Conservation (phyloP, 305 asterid genomes). For the Fraxinus sp. region DNA sequence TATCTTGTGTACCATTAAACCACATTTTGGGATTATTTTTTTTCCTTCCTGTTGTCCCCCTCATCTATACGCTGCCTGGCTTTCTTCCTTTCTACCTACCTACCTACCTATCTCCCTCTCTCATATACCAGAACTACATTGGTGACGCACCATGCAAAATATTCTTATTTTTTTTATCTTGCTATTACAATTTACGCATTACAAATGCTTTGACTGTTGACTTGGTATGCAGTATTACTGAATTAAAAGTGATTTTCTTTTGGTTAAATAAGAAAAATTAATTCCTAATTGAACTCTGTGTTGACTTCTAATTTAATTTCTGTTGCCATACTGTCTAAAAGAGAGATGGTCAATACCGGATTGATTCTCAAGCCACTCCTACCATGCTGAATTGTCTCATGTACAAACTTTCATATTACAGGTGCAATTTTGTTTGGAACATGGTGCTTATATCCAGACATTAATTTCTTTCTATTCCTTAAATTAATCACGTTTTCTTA, state of each 20-base stretch:
- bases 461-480: conserved; percentile 3
- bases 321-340: conserved; percentile 37
- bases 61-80: neutral
- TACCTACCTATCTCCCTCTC: neutral
- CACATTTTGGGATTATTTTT: neutral
- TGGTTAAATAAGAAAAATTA: neutral
- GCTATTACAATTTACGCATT: neutral
- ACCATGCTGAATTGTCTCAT: conserved; percentile 95
- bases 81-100: neutral
- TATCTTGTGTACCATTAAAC: neutral
- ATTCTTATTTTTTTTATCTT: neutral
- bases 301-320: conserved; percentile 5
- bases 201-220: neutral
- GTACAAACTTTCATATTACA: conserved; percentile 97
- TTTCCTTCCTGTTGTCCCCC: neutral
- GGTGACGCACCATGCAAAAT: neutral
- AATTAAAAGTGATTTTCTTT: neutral
- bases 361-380: conserved; percentile 89
- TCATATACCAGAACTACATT: neutral
- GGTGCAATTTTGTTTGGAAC: conserved; percentile 44
- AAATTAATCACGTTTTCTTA: conserved; percentile 22
- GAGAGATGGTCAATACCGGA: conserved; percentile 99
- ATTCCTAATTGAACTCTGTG: conserved; percentile 9
- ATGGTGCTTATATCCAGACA: neutral
- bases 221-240: neutral